phyloP scores from a whole-genome alignment of 768 basidiomycete species.

The Termitomyces sp. region DNA sequence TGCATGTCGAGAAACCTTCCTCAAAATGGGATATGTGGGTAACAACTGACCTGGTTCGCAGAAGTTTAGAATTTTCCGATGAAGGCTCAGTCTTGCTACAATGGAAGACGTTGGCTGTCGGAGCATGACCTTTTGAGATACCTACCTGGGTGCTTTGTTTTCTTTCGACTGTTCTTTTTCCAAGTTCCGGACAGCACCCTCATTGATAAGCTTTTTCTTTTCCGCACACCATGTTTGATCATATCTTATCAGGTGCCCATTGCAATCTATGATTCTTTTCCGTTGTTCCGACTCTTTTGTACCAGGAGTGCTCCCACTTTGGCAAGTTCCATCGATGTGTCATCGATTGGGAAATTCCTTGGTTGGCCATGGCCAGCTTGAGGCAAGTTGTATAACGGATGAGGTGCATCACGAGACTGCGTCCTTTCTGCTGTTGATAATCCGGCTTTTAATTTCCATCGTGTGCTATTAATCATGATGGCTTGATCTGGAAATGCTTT shows the following conservation, averaged over 20 bases:
- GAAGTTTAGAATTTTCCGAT: constrained; percentile 2
- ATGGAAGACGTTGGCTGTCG: not conserved
- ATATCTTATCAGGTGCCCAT: not conserved
- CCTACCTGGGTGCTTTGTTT: not conserved
- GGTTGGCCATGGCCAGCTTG: not conserved
- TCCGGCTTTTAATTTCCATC: not conserved
- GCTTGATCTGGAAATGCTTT: not conserved
- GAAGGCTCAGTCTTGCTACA: not conserved
- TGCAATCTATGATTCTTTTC: not conserved
- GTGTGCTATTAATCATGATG: not conserved
- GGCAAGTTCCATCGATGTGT: not conserved
- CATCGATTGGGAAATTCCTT: not conserved
- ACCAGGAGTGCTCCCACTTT: not conserved
- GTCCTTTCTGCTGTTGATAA: not conserved
- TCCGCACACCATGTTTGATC: not conserved
- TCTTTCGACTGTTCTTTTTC: constrained; percentile 1
- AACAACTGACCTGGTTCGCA: constrained; percentile 7
- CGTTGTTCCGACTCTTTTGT: not conserved
- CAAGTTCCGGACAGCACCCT: not conserved
- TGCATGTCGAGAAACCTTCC: not conserved
- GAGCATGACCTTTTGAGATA: not conserved
- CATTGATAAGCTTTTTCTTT: not conserved
- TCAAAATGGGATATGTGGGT: not conserved
- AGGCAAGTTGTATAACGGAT: not conserved
- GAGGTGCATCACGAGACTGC: not conserved